Evolutionary conservation across 805 yeast genomes (phyloP).

Genomic region (Ascoidea rubescens): DNA sequence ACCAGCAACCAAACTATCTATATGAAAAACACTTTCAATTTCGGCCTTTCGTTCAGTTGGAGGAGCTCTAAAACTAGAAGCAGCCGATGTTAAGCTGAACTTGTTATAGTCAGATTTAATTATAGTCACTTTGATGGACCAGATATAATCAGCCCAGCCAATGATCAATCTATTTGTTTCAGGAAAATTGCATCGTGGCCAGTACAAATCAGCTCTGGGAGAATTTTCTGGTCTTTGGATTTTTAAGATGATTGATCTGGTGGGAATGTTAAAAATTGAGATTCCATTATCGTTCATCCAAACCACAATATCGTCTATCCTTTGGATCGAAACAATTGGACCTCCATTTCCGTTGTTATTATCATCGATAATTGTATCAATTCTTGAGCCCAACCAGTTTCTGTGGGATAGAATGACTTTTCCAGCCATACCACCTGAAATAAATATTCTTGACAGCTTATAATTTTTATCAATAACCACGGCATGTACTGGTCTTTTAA

Average conservation of each 20-base stretch:
- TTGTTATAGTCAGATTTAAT: constrained; percentile 8
- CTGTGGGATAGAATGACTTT: constrained; percentile 58
- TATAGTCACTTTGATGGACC: constrained; percentile 44
- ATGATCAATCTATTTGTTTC: constrained; percentile 55
- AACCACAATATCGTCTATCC: constrained; percentile 49
- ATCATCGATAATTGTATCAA: constrained; percentile 49
- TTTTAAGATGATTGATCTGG: constrained; percentile 32
- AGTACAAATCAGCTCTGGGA: constrained; percentile 64
- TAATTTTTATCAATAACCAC: constrained; percentile 72
- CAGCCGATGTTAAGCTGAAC: constrained; percentile 31
- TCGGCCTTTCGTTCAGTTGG: constrained; percentile 27
- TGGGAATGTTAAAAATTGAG: constrained; percentile 42
- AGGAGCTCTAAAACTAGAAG: constrained; percentile 33
- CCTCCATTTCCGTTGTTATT: constrained; percentile 27
- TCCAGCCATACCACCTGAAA: constrained; percentile 81
- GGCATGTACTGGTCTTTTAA: constrained; percentile 78
- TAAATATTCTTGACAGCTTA: constrained; percentile 42
- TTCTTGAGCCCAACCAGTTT: constrained; percentile 79
- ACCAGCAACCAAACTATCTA: constrained; percentile 56
- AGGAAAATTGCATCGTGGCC: constrained; percentile 63
- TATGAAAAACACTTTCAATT: constrained; percentile 24
- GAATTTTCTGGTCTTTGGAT: constrained; percentile 42
- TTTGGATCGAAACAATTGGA: constrained; percentile 54
- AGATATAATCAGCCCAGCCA: constrained; percentile 74
- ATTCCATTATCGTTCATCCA: constrained; percentile 85